Conservation (phyloP, 176 grass and related monocot species). For the Ensete glaucum region DNA sequence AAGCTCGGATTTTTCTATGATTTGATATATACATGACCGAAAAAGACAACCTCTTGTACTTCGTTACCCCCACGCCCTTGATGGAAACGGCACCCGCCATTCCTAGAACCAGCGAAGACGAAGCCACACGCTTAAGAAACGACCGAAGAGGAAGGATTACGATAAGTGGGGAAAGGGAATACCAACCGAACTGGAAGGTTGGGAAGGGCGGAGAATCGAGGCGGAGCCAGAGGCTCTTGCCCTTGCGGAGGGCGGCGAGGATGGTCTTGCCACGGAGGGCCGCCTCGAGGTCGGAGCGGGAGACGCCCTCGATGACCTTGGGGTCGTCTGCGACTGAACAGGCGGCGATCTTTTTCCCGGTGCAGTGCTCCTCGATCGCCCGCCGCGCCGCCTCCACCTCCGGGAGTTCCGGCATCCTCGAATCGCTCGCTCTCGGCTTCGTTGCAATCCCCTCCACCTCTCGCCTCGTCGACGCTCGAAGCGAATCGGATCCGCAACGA, state of each 20-base stretch:
- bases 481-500: too few species aligned
- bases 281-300: conserved; percentile 37
- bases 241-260: conserved; percentile 51
- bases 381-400: conserved; percentile 88
- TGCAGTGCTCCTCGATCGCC: conserved; percentile 67
- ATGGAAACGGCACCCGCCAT: conserved; percentile 82
- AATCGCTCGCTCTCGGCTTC: not conserved
- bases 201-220: conserved; percentile 78
- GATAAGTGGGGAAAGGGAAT: not conserved
- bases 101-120: conserved; percentile 31
- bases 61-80: conserved; percentile 68
- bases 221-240: conserved; percentile 87
- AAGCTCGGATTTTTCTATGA: not conserved
- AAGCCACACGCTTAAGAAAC: not conserved
- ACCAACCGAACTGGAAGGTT: conserved; percentile 89
- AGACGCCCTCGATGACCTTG: conserved; percentile 47
- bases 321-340: conserved; percentile 55
- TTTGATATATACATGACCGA: not conserved
- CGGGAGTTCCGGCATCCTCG: conserved; percentile 69
- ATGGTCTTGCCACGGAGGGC: conserved; percentile 58
- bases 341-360: conserved; percentile 49
- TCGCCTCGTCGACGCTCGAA: too few species aligned
- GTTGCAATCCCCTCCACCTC: too few species aligned
- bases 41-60: conserved; percentile 58
- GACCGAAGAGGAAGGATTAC: not conserved